Conservation (phyloP, 345 rosid species). For the Lepidium africanum region DNA sequence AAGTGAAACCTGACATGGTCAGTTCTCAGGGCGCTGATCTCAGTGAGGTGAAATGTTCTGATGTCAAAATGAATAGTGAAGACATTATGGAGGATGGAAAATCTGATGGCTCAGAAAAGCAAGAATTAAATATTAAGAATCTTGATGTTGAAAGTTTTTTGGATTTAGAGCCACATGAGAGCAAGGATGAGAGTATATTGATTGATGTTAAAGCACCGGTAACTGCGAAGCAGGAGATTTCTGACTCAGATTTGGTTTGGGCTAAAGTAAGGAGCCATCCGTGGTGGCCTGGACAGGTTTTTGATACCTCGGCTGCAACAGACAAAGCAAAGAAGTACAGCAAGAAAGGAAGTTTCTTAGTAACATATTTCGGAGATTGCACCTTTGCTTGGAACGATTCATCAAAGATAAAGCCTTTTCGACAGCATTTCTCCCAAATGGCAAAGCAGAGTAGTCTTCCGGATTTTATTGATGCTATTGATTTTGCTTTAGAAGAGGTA, state of each 20-base stretch:
- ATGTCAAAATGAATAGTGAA: not conserved
- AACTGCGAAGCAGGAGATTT: conserved; percentile 11
- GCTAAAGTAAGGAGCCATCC: conserved; percentile 87
- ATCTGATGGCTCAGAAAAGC: conserved; percentile 8
- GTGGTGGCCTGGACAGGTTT: conserved; percentile 91
- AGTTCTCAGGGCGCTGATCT: conserved; percentile 2
- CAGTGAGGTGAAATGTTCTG: conserved; percentile 2
- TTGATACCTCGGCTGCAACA: conserved; percentile 49
- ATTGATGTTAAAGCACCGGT: not conserved
- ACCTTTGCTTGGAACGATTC: conserved; percentile 69
- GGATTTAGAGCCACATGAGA: conserved; percentile 16
- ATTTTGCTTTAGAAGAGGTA: conserved; percentile 64
- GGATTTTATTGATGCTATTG: conserved; percentile 49
- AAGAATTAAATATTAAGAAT: conserved; percentile 17
- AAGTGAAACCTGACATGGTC: not conserved
- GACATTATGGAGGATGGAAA: conserved; percentile 1
- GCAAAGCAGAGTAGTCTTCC: conserved; percentile 48
- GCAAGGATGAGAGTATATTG: not conserved
- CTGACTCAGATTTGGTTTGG: conserved; percentile 71
- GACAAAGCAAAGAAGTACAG: conserved; percentile 50
- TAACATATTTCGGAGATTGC: conserved; percentile 70
- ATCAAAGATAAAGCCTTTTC: conserved; percentile 55
- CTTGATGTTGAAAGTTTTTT: not conserved
- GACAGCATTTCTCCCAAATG: conserved; percentile 46
- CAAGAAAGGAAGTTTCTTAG: conserved; percentile 44